phyloP scores from a whole-genome alignment of 768 basidiomycete species.

The Paxillus ammoniavirescens region DNA sequence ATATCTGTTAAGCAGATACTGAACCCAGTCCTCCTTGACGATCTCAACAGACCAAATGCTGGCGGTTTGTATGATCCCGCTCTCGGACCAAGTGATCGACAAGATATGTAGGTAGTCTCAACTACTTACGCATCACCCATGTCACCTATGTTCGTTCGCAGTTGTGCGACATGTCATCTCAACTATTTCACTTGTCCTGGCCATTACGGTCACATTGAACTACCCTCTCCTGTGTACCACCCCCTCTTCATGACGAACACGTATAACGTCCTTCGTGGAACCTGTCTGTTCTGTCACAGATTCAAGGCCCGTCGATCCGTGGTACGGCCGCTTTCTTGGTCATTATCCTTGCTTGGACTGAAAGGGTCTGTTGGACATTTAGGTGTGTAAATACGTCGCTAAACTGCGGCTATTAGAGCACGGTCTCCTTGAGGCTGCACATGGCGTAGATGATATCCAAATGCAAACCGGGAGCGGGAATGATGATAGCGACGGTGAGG shows the following conservation, averaged over 20 bases:
- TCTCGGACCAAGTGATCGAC: constrained; percentile 83
- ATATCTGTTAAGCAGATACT: constrained; percentile 98
- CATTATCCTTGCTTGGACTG: constrained; percentile 5
- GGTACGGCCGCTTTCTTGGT: constrained; percentile 42
- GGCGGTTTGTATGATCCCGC: constrained; percentile 96
- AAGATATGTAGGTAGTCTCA: constrained; percentile 76
- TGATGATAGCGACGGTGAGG: constrained; percentile 41
- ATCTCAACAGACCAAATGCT: constrained; percentile 86
- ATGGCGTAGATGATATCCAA: constrained; percentile 68
- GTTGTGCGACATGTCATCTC: constrained; percentile 91
- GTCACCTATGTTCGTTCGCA: constrained; percentile 32
- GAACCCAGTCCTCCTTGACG: constrained; percentile 91
- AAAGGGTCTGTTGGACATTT: constrained; percentile 7
- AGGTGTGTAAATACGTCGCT: constrained; percentile 83
- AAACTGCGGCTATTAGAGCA: constrained; percentile 87
- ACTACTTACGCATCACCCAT: background rate
- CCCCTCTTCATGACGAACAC: constrained; percentile 93
- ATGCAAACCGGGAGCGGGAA: constrained; percentile 34
- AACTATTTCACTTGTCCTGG: constrained; percentile 96
- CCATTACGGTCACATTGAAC: constrained; percentile 96
- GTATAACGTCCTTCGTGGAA: constrained; percentile 82
- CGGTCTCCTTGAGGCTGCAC: constrained; percentile 82
- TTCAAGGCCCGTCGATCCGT: constrained; percentile 79
- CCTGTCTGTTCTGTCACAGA: constrained; percentile 91
- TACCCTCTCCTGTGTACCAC: constrained; percentile 94